phyloP scores from a whole-genome alignment of 2,329 filamentous ascomycete species.

The Colletotrichum sojae region DNA sequence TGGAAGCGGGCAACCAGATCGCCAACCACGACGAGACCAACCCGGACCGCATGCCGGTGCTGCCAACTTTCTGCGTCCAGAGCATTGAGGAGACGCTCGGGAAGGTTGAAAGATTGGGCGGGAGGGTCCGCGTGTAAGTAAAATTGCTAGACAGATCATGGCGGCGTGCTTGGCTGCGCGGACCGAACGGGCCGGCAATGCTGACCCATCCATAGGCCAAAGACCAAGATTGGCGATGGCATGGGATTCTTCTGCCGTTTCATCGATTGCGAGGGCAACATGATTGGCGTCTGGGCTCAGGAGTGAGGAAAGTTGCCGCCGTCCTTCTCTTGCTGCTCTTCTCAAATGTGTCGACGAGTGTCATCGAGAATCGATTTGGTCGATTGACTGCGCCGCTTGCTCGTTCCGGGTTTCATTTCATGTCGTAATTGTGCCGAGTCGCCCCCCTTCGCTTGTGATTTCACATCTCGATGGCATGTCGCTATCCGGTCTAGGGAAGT shows the following conservation, averaged over 20 bases:
- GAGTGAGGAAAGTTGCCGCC: constrained; percentile 40
- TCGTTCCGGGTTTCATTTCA: not conserved
- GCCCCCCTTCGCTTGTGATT: not conserved
- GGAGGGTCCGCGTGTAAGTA: constrained; percentile 53
- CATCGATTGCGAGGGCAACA: constrained; percentile 56
- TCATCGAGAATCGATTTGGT: not conserved
- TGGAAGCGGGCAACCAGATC: constrained; percentile 49
- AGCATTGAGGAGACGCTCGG: constrained; percentile 51
- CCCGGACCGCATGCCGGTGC: constrained; percentile 46
- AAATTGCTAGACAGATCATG: not conserved
- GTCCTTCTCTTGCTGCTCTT: not conserved
- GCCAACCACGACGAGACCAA: constrained; percentile 46
- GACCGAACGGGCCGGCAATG: too few relatives aligned
- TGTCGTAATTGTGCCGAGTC: not conserved
- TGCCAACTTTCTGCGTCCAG: constrained; percentile 52
- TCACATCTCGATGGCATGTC: constrained; percentile 5
- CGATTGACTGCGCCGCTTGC: not conserved
- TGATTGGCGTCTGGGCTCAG: constrained; percentile 53
- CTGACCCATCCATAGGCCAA: constrained; percentile 47
- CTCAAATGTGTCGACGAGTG: not conserved
- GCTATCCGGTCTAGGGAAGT: not conserved
- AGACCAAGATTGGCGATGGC: constrained; percentile 51
- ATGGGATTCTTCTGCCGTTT: constrained; percentile 55
- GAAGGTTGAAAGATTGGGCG: constrained; percentile 49
- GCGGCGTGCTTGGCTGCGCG: too few relatives aligned